A percentile compares a stretch with the other conserved stretches of the same genome.
Evolutionary conservation across 2,329 filamentous ascomycete species (phyloP).

Genomic region (Phyllosticta capitalensis): DNA sequence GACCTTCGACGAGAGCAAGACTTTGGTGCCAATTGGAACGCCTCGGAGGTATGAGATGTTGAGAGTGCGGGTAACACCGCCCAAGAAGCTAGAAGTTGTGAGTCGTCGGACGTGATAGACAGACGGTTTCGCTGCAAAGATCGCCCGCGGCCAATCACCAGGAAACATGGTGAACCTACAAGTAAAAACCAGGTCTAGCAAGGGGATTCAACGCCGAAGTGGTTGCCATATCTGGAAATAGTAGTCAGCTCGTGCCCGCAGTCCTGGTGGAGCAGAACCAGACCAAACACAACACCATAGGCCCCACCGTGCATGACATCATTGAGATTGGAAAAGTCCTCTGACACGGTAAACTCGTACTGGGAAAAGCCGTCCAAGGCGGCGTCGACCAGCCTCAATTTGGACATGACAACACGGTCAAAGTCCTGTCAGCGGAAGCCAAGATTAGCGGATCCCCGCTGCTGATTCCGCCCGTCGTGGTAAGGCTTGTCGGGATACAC

Average conservation of each 20-base stretch:
- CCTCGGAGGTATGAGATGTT: slow-evolving; percentile 44
- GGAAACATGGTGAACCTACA: slow-evolving; percentile 24
- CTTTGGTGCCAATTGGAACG: slow-evolving; percentile 37
- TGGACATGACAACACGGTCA: slow-evolving; percentile 28
- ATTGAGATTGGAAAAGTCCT: slow-evolving; percentile 31
- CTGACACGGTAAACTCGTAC: slow-evolving; percentile 25
- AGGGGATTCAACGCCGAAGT: slow-evolving; percentile 42
- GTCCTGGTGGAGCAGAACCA: not conserved
- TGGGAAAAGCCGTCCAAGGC: slow-evolving; percentile 25
- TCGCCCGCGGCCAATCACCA: no score
- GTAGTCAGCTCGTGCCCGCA: not conserved
- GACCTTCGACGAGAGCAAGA: slow-evolving; percentile 35
- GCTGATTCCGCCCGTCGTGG: not conserved
- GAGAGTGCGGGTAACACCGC: slow-evolving; percentile 40
- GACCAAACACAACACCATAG: slow-evolving; percentile 29
- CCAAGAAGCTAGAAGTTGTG: slow-evolving; percentile 31
- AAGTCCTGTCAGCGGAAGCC: slow-evolving; percentile 21
- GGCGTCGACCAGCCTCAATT: slow-evolving; percentile 28
- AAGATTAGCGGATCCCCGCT: not conserved
- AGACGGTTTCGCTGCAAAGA: no score
- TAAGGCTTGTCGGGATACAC: slow-evolving; percentile 2
- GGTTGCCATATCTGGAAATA: slow-evolving; percentile 30
- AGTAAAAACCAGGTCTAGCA: slow-evolving; percentile 40
- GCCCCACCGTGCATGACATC: slow-evolving; percentile 34
- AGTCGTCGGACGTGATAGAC: no score